These are phyloP conservation scores for Fusarium piperis DNA, from an alignment of 2,329 filamentous ascomycete species.

Conservation along the genomic window DNA sequence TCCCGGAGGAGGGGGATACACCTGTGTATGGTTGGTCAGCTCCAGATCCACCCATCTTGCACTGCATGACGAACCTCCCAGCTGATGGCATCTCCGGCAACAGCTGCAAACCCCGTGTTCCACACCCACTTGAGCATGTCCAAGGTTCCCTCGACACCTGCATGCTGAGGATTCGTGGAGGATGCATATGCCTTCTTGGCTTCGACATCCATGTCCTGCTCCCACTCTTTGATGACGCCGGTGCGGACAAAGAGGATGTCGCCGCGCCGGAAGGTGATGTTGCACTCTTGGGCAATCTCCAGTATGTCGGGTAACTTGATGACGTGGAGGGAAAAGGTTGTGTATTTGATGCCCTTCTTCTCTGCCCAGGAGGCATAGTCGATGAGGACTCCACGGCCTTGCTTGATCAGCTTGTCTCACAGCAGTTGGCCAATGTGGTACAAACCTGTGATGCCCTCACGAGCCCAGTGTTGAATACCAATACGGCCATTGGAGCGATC, in stretches of 20 bases:
- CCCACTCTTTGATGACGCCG: constrained; percentile 58
- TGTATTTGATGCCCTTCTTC: constrained; percentile 49
- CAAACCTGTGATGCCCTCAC: constrained; percentile 50
- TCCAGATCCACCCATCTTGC: not conserved
- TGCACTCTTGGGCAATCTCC: constrained; percentile 51
- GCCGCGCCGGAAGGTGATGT: constrained; percentile 57
- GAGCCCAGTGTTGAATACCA: constrained; percentile 59
- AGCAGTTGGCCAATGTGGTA: fast-evolving
- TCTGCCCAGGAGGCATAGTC: constrained; percentile 59
- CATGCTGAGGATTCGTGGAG: constrained; percentile 42
- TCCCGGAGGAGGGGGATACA: constrained; percentile 30
- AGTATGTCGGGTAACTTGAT: constrained; percentile 44
- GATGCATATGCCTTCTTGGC: constrained; percentile 50
- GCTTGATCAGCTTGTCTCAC: not conserved
- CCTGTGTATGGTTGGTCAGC: constrained; percentile 21
- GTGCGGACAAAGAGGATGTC: constrained; percentile 65
- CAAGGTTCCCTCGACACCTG: constrained; percentile 60
- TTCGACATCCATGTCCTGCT: constrained; percentile 47
- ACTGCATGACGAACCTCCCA: constrained; percentile 57
- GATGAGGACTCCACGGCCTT: constrained; percentile 60
- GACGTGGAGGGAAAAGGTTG: constrained; percentile 52
- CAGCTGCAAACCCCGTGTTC: constrained; percentile 65
- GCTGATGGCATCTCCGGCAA: constrained; percentile 64
- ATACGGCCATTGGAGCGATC: constrained; percentile 55
- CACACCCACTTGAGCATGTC: constrained; percentile 66